phyloP scores from a whole-genome alignment of 371 early-diverging fungal genomes.

The Mucor velutinosus region DNA sequence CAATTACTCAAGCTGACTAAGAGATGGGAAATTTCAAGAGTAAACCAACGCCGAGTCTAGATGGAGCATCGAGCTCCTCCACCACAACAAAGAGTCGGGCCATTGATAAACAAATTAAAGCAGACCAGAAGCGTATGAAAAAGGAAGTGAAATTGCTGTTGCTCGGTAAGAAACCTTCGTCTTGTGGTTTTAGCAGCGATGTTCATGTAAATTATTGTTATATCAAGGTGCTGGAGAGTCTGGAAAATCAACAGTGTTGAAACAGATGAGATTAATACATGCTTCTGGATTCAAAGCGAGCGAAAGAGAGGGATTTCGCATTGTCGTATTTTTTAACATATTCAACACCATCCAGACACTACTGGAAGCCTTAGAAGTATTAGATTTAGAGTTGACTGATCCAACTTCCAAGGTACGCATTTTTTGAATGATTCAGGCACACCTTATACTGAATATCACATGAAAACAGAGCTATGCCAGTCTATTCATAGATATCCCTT shows the following conservation, averaged over 20 bases:
- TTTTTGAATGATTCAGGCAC: too few relatives aligned
- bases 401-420: slow-evolving; percentile 22
- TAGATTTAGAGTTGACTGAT: slow-evolving; percentile 64
- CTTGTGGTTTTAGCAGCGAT: not conserved
- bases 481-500: slow-evolving; percentile 38
- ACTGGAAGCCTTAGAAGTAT: slow-evolving; percentile 75
- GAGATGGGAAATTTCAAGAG: slow-evolving; percentile 30
- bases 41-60: not conserved
- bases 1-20: not conserved
- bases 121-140: slow-evolving; percentile 69
- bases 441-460: not conserved
- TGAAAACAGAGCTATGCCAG: slow-evolving; percentile 28
- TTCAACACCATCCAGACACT: slow-evolving; percentile 85
- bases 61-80: not conserved
- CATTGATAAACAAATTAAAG: slow-evolving; percentile 80
- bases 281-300: slow-evolving; percentile 82
- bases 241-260: slow-evolving; percentile 94
- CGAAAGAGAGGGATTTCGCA: slow-evolving; percentile 85
- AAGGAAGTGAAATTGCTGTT: slow-evolving; percentile 90
- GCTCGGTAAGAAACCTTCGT: slow-evolving; percentile 60
- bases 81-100: slow-evolving; percentile 55
- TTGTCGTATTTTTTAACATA: slow-evolving; percentile 86
- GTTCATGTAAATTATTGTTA: not conserved
- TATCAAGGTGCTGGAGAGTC: slow-evolving; percentile 93
- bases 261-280: slow-evolving; percentile 96